phyloP scores from a whole-genome alignment of 805 yeast species.

The Cyberlindnera mycetangii region DNA sequence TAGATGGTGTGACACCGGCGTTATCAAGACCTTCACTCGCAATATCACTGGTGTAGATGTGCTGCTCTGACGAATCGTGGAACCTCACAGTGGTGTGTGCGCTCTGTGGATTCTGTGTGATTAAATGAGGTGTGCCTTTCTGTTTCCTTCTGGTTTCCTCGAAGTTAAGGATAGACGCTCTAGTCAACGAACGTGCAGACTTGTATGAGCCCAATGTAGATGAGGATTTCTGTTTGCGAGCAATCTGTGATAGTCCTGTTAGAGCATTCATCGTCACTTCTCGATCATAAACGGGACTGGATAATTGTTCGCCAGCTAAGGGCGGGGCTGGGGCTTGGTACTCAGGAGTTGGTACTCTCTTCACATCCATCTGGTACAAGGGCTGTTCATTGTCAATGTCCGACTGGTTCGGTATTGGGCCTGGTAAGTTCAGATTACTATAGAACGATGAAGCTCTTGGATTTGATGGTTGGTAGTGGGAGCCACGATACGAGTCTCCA shows the following conservation, averaged over 20 bases:
- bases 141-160: conserved; percentile 26
- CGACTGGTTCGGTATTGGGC: conserved; percentile 3
- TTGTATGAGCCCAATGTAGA: conserved; percentile 11
- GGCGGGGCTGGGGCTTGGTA: conserved; percentile 20
- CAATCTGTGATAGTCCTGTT: background rate
- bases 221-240: conserved; percentile 3
- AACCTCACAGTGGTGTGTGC: conserved; percentile 2
- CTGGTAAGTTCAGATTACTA: background rate
- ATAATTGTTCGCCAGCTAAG: background rate
- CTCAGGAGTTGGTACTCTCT: conserved; percentile 17
- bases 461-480: background rate
- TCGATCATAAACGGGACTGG: background rate
- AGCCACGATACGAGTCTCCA: background rate
- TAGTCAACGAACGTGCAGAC: conserved; percentile 8
- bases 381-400: conserved; percentile 1
- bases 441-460: conserved; percentile 3
- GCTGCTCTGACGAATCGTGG: conserved; percentile 1
- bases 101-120: conserved; percentile 2
- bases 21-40: background rate
- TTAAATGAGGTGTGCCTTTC: conserved; percentile 23
- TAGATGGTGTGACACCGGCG: conserved; percentile 16
- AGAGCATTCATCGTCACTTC: conserved; percentile 2
- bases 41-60: background rate
- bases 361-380: background rate
- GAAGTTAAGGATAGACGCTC: conserved; percentile 18